Evolutionary conservation across 225 moss, liverwort and hornwort species (phyloP), one percentile per base, ranked within the genome.

Genomic region (Straminergon stramineum): DNA sequence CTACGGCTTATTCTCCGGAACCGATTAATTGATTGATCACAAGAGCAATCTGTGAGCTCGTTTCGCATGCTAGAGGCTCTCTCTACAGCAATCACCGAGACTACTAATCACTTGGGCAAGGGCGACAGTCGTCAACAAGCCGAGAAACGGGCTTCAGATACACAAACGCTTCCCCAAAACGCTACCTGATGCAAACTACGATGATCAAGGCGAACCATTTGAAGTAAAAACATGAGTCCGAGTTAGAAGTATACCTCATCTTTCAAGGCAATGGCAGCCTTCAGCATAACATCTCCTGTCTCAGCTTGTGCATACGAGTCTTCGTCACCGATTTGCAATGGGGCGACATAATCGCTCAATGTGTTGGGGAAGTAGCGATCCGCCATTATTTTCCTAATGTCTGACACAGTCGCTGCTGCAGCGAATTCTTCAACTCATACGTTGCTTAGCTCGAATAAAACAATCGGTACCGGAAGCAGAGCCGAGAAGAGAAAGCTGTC

Each of bases 211-310:
- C 64, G 30, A 85, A 62, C 48, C 37, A 65, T 74, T 65, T 65
- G 41, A 67, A 23, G 52, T 37, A 66, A 31, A 70, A 67, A 55
- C 35, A 27, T 73, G 69, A 20, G 51, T 63, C 63, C 75, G 32
- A 73, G 82, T 70, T 55, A 77, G 78, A 75, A 83, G 85, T 66
- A 32, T 90, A 93, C 93, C 90, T 93, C 91, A 67, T 93, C 88
- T 93, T 88, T 91, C 55, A 93, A 91, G 62, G 86, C 88, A 61
- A 88, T 86, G 86, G 88, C 91, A 91, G 88, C 91, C 93, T 91
- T 93, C 66, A 91, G 62, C 78, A 90, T 83, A 79, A 68, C 85
- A 88, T 83, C 92, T 57, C 81, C 76, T 45, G 75, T 84, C 71
- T 81, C 92, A 60, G 30, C 78, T 88, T 88, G 89, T 19, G 26